Base-by-base conservation (phyloP, 441 rosid genomes). In the Pelargonium cotyledonis region DNA sequence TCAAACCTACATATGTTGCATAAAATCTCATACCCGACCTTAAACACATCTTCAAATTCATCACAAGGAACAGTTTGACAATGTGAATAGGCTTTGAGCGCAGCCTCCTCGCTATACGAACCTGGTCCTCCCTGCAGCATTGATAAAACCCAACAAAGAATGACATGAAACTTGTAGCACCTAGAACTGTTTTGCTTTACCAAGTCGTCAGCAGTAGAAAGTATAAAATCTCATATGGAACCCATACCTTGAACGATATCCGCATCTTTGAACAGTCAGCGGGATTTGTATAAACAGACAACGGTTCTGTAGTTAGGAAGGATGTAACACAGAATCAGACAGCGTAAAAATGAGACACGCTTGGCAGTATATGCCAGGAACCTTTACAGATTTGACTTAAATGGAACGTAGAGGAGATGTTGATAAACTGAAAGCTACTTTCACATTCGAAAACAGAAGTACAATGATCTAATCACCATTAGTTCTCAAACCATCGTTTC, bases 101-200 rank as follows among this genome's bases (percentile, higher is more conserved):
- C 90, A 58, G 90, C 90, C 35, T 82, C 88, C 77, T 86, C 90
- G 31, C 78, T 80, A 69, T 43, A 81, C 18, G 90, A 82, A 65
- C 88, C 88, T 11, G 82, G 76, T 21, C 73, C 44, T 15, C 88
- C 90, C 87, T 86, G 77, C 70, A 74, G 2, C 26, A 63, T 58
- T 6, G 60, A 68, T 62, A 9, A 51, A 67, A 63, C 21, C 29
- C 26, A 71, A 61, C 49, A 51, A 49, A 63, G 29, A 68, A 62
- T 23, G 31, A 4, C 11, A 67, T 47, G 38, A 8, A 73, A 38
- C 51, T 31, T 23, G 12, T 51, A 51, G 5, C 23, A 16, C 14
- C 23, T 21, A 65, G 69, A 66, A 65, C 72, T 73, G 16, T 19
- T 68, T 67, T 40, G 55, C 44, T 8, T 46, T 66, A 5, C 60